Base-by-base conservation (phyloP, 108 stramenopile genomes). In the Bacterosira constricta region DNA sequence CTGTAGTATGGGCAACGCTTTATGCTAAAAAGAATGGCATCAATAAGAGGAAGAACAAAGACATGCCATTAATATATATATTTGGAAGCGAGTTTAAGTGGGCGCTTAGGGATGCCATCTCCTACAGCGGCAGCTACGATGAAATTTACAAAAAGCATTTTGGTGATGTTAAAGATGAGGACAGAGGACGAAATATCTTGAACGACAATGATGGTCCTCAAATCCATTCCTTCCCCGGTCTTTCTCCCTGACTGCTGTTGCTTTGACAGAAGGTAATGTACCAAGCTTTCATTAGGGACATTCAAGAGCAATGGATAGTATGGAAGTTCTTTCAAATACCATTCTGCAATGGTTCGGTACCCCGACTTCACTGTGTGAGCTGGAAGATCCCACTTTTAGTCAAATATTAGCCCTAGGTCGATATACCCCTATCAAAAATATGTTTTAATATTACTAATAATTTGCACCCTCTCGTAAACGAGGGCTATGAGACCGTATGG, bases 21-120 rank as follows among this genome's bases (percentile, higher is more conserved):
- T 83, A 72, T 68, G 84, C 87, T 8, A 72, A 81, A 59, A 80
- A 85, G 42, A 10, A 62, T 10, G 67, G 69, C 4, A 83, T 83
- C 17, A 71, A 56, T 2, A 44, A 69, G 49, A 59, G 59, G n/a
- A 38, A 35, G 7, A 29, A 25, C 35, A 30, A 38, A 41, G 23
- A 35, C 0, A 70, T 85, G 75, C 85, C 85, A 13, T 17, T 31
- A 10, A 50, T 64, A 7, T 66, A 63, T 11, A 26, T 83, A n/a
- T 85, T 85, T 65, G 85, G 81, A 27, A n/a, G 12, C 13, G 56
- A 45, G 4, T 49, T 35, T 15, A 13, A 36, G 35, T 74, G 73
- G 66, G 30, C 67, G 17, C 38, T 72, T 4, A 64, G 63, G 44
- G 71, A 72, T 58, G 66, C 58, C 21, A 20, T 69, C 23, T 13